phyloP scores from a whole-genome alignment of 768 basidiomycete species.

The Podaxis mareebaensis region DNA sequence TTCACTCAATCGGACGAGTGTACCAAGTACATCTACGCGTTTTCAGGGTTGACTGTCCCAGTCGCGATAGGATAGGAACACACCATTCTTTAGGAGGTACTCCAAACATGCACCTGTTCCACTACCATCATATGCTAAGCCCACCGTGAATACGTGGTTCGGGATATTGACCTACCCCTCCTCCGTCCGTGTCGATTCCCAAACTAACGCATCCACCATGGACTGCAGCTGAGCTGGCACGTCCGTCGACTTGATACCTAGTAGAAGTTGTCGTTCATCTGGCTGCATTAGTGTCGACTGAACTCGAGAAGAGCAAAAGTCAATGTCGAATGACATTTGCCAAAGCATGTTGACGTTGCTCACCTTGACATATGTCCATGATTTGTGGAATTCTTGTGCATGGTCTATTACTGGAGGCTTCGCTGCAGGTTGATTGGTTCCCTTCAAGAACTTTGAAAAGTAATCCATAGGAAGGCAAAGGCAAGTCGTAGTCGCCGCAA shows the following conservation, averaged over 20 bases:
- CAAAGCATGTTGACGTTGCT: conserved; percentile 14
- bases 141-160: not conserved
- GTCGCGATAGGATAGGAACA: conserved; percentile 17
- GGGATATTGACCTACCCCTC: conserved; percentile 66
- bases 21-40: conserved; percentile 71
- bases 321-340: not conserved
- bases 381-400: conserved; percentile 70
- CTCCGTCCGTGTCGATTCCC: conserved; percentile 82
- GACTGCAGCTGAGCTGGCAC: conserved; percentile 75
- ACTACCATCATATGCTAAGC: conserved; percentile 38
- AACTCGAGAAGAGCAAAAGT: not conserved
- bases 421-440: conserved; percentile 40
- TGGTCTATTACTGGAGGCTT: conserved; percentile 60
- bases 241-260: conserved; percentile 79
- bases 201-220: conserved; percentile 84
- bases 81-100: conserved; percentile 88
- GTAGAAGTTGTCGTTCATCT: conserved; percentile 84
- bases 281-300: conserved; percentile 85
- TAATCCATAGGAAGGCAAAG: conserved; percentile 64
- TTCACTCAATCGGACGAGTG: conserved; percentile 84
- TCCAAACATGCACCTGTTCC: conserved; percentile 89
- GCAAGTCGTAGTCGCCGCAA: not conserved
- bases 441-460: conserved; percentile 77
- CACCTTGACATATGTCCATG: conserved; percentile 78
- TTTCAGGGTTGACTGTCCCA: conserved; percentile 9